These are phyloP conservation scores for Citrus maxima DNA, from an alignment of 345 rosid genomes.

Conservation along the genomic window DNA sequence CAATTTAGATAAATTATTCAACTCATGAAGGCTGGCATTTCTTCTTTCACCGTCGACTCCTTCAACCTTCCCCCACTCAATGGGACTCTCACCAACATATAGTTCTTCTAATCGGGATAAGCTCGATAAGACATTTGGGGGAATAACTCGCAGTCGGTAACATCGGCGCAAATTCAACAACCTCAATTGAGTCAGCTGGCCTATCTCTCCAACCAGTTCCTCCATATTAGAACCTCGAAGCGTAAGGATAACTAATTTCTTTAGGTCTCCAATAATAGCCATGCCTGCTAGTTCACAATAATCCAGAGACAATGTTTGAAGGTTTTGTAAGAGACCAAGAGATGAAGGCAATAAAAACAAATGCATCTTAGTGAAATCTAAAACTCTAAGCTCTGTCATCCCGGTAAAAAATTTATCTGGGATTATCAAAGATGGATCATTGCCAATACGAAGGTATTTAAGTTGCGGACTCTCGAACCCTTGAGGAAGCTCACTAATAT, in stretches of 20 bases:
- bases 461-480: background rate
- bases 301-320: background rate
- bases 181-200: constrained; percentile 7
- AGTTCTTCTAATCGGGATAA: constrained; percentile 26
- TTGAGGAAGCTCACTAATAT: background rate
- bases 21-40: constrained; percentile 12
- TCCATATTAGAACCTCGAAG: background rate
- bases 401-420: background rate
- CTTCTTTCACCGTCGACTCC: background rate
- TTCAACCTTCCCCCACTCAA: constrained; percentile 11
- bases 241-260: background rate
- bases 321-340: background rate
- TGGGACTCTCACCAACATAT: background rate
- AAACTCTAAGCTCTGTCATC: background rate
- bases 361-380: background rate
- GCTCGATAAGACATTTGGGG: background rate
- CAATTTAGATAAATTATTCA: background rate
- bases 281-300: background rate
- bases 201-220: constrained; percentile 15
- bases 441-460: accelerated
- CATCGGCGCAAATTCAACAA: constrained; percentile 7
- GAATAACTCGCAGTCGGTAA: background rate
- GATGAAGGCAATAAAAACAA: background rate
- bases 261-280: background rate
- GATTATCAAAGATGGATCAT: background rate